Conservation (phyloP, 345 rosid species). For the sweet orange (Citrus sinensis) region DVS_A1.0 CM039167.1:5540501-5541000, state of each 20-base stretch:
- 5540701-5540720: background rate
- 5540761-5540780: background rate
- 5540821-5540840: slow-evolving; percentile 76
- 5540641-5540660: background rate
- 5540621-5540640: background rate
- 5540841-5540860: slow-evolving; percentile 68
- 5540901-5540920: slow-evolving; percentile 50
- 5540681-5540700: background rate
- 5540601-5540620: background rate
- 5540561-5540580: background rate
- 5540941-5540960: slow-evolving; percentile 76
- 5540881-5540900: slow-evolving; percentile 48
- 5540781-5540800: slow-evolving; percentile 53
- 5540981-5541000: slow-evolving; percentile 53
- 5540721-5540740: background rate
- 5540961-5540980: slow-evolving; percentile 80
- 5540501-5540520: background rate
- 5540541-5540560: background rate
- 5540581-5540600: background rate
- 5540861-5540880: slow-evolving; percentile 78
- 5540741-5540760: background rate
- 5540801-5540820: slow-evolving; percentile 69
- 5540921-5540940: slow-evolving; percentile 49
- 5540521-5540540: background rate
- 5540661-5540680: background rate